phyloP scores from a whole-genome alignment of 768 basidiomycete genomes.

The Mycena metata region DNA sequence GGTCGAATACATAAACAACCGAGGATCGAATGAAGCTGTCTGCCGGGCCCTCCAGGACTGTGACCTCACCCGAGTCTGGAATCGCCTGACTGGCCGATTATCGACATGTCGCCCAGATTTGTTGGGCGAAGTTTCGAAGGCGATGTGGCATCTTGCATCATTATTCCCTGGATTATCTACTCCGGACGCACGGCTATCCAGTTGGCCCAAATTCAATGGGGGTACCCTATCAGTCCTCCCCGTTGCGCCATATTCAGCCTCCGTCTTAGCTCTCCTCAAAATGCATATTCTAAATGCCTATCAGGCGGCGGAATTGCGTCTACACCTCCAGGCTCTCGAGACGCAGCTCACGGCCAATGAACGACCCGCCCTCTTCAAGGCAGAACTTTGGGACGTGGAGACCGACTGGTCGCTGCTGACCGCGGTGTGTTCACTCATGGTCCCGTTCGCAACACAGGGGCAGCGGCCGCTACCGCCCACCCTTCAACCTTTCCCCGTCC shows the following conservation, averaged over 20 bases:
- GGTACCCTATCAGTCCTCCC: conserved; percentile 26
- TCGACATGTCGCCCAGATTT: conserved; percentile 26
- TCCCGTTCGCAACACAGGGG: conserved; percentile 14
- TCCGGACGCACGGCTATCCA: conserved; percentile 8
- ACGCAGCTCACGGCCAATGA: conserved; percentile 5
- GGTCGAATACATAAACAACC: conserved; percentile 34
- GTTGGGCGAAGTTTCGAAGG: conserved; percentile 24
- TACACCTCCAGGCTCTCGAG: conserved; percentile 25
- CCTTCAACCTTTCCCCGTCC: conserved; percentile 21
- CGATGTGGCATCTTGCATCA: conserved; percentile 32
- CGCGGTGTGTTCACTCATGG: conserved; percentile 26
- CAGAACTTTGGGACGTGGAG: not conserved
- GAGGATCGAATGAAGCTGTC: conserved; percentile 27
- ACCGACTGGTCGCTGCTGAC: conserved; percentile 29
- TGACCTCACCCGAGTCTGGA: conserved; percentile 31
- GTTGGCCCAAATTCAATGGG: conserved; percentile 25
- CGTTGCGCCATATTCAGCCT: conserved; percentile 25
- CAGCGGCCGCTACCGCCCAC: conserved; percentile 8
- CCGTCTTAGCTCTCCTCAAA: conserved; percentile 31
- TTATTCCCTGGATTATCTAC: conserved; percentile 32
- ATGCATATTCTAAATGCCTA: conserved; percentile 28
- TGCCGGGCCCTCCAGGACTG: conserved; percentile 33
- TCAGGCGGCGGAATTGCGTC: conserved; percentile 5
- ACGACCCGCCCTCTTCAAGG: conserved; percentile 17
- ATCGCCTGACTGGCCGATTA: conserved; percentile 26